Evolutionary conservation across 495 filamentous ascomycete genomes (phyloP), one percentile per base, ranked within the genome.

Genomic region (Patellaria atrata): DNA sequence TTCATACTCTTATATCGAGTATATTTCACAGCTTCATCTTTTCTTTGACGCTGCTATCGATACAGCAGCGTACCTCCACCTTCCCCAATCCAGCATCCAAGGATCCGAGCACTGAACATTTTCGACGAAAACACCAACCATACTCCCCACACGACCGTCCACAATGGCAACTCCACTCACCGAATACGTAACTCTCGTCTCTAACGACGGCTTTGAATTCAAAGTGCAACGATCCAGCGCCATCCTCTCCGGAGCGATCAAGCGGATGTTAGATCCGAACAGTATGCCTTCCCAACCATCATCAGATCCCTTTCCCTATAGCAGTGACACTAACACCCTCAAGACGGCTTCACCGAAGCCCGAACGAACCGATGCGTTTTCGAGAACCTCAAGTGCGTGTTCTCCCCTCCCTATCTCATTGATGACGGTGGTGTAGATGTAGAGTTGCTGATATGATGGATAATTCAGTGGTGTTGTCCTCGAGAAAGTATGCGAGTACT

Each of bases 181-280:
- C 51, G 71, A 79, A 41, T 94, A 79, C 45, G 74, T 96, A 34
- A 93, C 89, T 0, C 68, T 97, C 3, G 64, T 92, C 13, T 94
- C 86, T 0, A 67, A 62, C 38, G 91, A 96, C 53, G 81, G 76
- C 27, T 94, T 78, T 55, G 82, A 93, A 52, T 96, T 86, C 52
- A 70, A 92, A 30, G 59, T 94, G 22, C 74, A 76, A 4, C 75
- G 84, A 28, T 81, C 79, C 29, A 75, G 80, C 0, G 74, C 83
- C 27, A 70, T 70, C 41, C 56, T 81, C 31, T 82, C 82, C 13
- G 75, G 75, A 13, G 77, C 76, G 13, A 81, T 97, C 47, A 75
- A 70, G 40, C 68, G 75, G 46, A 94, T 94, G 85, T 56, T 97
- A 27, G 77, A 92, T 45, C 75, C 79, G 4, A 61, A 63, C 34